Conservation (phyloP, 495 filamentous ascomycete species). For the Trichocladium uniseriatum region DNA sequence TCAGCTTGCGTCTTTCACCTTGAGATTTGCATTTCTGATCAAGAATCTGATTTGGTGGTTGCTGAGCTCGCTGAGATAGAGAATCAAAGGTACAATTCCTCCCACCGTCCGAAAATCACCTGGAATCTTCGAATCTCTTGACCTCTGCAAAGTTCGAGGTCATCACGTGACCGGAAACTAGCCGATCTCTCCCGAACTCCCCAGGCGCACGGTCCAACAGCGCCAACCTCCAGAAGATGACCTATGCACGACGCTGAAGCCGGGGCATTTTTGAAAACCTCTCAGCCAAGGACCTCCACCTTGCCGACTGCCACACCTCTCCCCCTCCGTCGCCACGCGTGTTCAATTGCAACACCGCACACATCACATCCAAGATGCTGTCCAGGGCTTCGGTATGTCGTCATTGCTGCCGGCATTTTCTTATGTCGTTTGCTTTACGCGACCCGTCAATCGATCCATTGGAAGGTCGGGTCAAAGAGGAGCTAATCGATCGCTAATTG, state of each 20-base stretch:
- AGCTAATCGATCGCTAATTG: constrained; percentile 7
- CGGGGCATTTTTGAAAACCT: constrained; percentile 30
- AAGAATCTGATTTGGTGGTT: too few relatives aligned
- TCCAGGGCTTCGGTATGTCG: constrained; percentile 56
- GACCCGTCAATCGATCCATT: too few relatives aligned
- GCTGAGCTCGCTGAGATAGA: too few relatives aligned
- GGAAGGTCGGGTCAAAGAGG: too few relatives aligned
- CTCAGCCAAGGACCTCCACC: constrained; percentile 28
- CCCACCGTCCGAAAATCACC: too few relatives aligned
- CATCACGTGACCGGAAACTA: constrained; percentile 14
- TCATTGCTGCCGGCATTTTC: constrained; percentile 3
- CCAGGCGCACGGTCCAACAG: constrained; percentile 4
- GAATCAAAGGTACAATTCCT: too few relatives aligned
- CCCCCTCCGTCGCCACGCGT: constrained; percentile 13
- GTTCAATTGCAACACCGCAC: constrained; percentile 25
- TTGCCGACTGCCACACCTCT: constrained; percentile 9
- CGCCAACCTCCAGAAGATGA: constrained; percentile 13
- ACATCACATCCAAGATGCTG: constrained; percentile 48
- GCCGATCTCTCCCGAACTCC: constrained; percentile 19
- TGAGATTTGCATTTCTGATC: too few relatives aligned
- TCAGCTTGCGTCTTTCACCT: too few relatives aligned
- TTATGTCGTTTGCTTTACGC: neutral
- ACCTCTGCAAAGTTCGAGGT: too few relatives aligned
- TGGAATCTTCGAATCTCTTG: too few relatives aligned
- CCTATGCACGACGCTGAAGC: constrained; percentile 12